phyloP scores from a whole-genome alignment of 1,139 yeast genomes.

The Candida mesenterica region DNA sequence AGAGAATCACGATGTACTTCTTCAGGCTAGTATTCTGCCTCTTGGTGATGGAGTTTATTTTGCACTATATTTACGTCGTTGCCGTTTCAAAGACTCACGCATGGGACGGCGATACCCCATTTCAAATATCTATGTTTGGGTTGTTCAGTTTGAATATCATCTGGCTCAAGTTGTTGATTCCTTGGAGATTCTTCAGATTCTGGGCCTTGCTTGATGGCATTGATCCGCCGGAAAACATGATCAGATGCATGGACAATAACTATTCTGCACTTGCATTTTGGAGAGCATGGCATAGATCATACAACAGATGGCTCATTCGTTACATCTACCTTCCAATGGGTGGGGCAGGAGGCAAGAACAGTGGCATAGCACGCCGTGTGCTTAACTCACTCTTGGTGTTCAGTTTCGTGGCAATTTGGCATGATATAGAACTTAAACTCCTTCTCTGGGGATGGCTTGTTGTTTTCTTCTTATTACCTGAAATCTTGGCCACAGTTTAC shows the following conservation, averaged over 20 bases:
- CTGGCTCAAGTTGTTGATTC: slow-evolving; percentile 89
- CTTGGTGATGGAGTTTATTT: slow-evolving; percentile 79
- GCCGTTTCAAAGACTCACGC: slow-evolving; percentile 89
- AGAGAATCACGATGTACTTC: slow-evolving; percentile 61
- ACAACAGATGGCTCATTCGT: slow-evolving; percentile 83
- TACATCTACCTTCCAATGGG: slow-evolving; percentile 80
- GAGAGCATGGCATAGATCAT: slow-evolving; percentile 99
- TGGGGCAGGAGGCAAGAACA: slow-evolving; percentile 60
- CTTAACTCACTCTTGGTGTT: slow-evolving; percentile 84
- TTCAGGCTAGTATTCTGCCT: slow-evolving; percentile 69
- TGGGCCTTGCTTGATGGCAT: slow-evolving; percentile 92
- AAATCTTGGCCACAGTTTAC: slow-evolving; percentile 58
- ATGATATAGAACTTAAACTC: slow-evolving; percentile 84
- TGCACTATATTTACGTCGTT: slow-evolving; percentile 89
- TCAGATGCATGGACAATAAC: slow-evolving; percentile 92
- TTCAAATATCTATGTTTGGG: slow-evolving; percentile 93
- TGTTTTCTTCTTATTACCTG: slow-evolving; percentile 87
- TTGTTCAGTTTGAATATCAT: slow-evolving; percentile 84
- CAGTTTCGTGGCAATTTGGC: slow-evolving; percentile 98
- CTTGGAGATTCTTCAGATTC: slow-evolving; percentile 92
- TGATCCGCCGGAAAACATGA: slow-evolving; percentile 98
- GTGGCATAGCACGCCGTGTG: slow-evolving; percentile 46
- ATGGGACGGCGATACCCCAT: slow-evolving; percentile 87
- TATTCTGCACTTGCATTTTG: slow-evolving; percentile 91
- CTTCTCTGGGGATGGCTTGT: slow-evolving; percentile 96